Conservation (phyloP, 345 rosid species). For the Aurinia saxatilis region DNA sequence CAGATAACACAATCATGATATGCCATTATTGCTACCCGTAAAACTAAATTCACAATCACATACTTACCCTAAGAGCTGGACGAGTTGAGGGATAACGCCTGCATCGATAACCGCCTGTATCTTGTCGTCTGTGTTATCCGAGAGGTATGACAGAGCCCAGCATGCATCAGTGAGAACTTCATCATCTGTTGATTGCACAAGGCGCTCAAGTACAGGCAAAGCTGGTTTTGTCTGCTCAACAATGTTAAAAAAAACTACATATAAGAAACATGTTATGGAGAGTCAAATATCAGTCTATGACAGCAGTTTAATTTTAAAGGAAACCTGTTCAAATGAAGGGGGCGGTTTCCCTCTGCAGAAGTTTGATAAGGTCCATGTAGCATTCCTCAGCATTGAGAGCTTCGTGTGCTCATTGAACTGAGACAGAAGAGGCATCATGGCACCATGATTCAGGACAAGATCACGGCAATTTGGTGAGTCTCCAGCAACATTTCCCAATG, state of each 20-base stretch:
- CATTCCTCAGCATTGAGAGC: slow-evolving; percentile 78
- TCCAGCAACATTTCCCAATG: slow-evolving; percentile 86
- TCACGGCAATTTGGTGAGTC: slow-evolving; percentile 84
- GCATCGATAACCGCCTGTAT: slow-evolving; percentile 72
- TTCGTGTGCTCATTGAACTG: slow-evolving; percentile 66
- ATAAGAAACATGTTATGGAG: slow-evolving; percentile 12
- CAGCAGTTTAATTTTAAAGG: neutral
- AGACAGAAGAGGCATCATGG: slow-evolving; percentile 54
- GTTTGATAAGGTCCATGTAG: slow-evolving; percentile 88
- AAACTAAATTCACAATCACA: neutral
- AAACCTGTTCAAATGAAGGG: slow-evolving; percentile 69
- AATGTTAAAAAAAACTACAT: neutral
- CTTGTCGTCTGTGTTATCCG: slow-evolving; percentile 63
- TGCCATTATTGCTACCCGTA: neutral
- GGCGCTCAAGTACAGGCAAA: slow-evolving; percentile 61
- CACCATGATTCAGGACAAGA: slow-evolving; percentile 54
- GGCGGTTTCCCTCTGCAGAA: slow-evolving; percentile 85
- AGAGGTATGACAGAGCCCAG: slow-evolving; percentile 79
- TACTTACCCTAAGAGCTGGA: slow-evolving; percentile 65
- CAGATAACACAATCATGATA: neutral
- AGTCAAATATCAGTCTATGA: neutral
- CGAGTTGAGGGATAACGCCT: slow-evolving; percentile 62
- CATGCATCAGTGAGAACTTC: slow-evolving; percentile 87
- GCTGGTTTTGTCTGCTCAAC: slow-evolving; percentile 57
- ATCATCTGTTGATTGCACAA: slow-evolving; percentile 66